Conservation (phyloP, 2,329 filamentous ascomycete genomes). For the Aspergillus niger region DNA sequence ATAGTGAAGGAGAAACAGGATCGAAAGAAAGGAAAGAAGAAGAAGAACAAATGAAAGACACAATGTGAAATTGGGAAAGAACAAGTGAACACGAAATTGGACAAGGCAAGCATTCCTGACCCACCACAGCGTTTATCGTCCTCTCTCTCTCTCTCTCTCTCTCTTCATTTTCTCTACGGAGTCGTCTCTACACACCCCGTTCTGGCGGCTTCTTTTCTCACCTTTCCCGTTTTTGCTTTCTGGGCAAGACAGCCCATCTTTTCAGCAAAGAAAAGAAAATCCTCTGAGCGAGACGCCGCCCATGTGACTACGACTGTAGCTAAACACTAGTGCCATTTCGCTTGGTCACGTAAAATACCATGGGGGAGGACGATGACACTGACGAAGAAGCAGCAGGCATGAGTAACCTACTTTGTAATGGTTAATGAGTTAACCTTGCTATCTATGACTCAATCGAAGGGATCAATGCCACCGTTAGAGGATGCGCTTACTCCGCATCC, state of each 20-base stretch:
- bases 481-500: constrained; percentile 1
- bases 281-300: neutral
- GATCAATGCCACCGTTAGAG: constrained; percentile 3
- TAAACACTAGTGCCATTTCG: neutral
- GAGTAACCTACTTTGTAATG: too few species aligned
- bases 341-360: constrained; percentile 4
- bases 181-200: neutral
- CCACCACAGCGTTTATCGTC: neutral
- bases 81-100: neutral
- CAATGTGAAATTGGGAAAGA: neutral
- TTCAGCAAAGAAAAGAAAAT: neutral
- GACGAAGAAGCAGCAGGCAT: neutral
- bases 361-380: neutral
- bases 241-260: neutral
- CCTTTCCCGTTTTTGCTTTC: neutral
- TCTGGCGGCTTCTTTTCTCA: neutral
- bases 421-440: neutral
- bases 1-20: neutral
- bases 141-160: neutral
- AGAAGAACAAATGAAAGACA: constrained; percentile 3
- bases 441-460: neutral
- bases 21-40: neutral
- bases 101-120: neutral
- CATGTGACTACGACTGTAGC: neutral
- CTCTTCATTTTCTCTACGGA: neutral